Conservation (phyloP, 345 rosid genomes). For the Psidium guajava region DNA sequence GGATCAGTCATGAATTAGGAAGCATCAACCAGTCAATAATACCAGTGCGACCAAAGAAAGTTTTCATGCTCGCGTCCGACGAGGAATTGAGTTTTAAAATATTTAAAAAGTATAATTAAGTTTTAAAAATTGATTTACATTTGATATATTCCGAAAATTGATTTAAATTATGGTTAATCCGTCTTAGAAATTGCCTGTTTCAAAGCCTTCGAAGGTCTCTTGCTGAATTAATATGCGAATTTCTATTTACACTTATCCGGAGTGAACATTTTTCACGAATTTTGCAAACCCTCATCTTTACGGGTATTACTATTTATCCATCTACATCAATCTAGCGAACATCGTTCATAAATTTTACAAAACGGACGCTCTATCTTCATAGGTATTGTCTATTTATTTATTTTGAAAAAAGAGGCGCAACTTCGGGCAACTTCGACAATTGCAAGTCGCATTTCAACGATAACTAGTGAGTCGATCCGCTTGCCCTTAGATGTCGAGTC, state of each 20-base stretch:
- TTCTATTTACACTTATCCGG: not conserved
- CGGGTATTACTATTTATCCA: no score
- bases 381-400: no score
- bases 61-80: not conserved
- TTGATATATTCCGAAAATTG: not conserved
- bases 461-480: no score
- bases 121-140: no score
- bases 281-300: not conserved
- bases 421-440: no score
- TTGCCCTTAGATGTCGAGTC: not conserved
- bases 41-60: not conserved
- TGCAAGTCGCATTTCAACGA: no score
- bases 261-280: not conserved
- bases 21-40: not conserved
- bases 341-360: not conserved
- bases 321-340: no score
- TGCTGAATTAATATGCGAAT: not conserved
- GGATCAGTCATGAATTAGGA: not conserved
- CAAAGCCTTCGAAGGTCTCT: not conserved
- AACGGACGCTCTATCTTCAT: rapidly evolving
- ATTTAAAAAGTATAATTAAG: no score
- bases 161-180: not conserved
- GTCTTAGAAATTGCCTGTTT: not conserved
- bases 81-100: no score
- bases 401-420: no score